Evolutionary conservation across 2,329 filamentous ascomycete genomes (phyloP), one percentile per base, ranked within the genome.

Genomic region (Cytospora mali): DNA sequence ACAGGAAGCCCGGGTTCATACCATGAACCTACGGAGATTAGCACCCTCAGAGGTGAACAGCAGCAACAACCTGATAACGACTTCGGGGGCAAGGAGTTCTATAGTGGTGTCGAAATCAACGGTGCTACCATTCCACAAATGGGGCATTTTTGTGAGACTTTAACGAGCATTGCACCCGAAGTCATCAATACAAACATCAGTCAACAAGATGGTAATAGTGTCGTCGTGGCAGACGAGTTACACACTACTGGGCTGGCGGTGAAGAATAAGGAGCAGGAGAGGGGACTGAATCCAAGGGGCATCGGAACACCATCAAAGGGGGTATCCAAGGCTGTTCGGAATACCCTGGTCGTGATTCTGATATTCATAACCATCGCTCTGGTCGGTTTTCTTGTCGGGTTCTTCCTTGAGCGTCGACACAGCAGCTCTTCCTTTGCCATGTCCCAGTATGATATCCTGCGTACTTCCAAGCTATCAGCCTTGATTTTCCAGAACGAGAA

Each of bases 71-170:
- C 29, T 29, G 60, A 57, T 39, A 31, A 46, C 7, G 31, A 18
- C 33, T 18, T 29, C 7, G 6, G 9, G 7, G 48, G 49, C 25
- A 55, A 62, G 53, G 60, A 62, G 18, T 46, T 9, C 54, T 57
- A 51, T 31, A 53, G 14, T 13, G 46, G 31, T 6, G n/a, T 53
- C 29, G 60, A 62, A 50, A 42, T 62, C 23, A 54, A 52, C 48
- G 50, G 60, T 13, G 31, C 53, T 13, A 58, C 33, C 2, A 29
- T 62, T 23, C 29, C 60, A 51, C 60, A 54, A 3, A 42, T 33
- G n/a, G 35, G 60, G 9, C 60, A 58, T 23, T 62, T 35, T 46
- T 57, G 53, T 55, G 60, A 62, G 54, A 62, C 48, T 3, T 53
- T 14, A 21, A 13, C 7, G 46, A 16, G 25, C 31, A 62, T 62